Percentiles rank a stretch among this genome's conserved stretches.
phyloP scores from a whole-genome alignment of 192 early-diverging fungal genomes.

The Entomortierella parvispora region DNA sequence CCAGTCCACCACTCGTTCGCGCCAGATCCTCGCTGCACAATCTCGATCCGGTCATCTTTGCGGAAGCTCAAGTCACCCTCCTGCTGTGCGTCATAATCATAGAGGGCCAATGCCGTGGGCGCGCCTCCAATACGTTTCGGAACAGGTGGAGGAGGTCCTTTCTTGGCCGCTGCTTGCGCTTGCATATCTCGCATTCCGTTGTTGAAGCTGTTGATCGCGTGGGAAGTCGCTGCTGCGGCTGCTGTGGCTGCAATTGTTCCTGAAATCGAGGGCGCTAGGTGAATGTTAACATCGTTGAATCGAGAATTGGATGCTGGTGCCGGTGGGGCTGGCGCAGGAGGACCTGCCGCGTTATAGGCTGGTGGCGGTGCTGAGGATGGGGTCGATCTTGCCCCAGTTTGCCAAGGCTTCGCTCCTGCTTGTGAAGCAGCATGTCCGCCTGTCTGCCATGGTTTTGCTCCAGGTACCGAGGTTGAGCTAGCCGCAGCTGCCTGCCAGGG shows the following conservation, averaged over 20 bases:
- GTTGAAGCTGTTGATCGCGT: slow-evolving; percentile 19
- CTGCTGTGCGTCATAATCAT: slow-evolving; percentile 81
- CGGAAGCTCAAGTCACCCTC: slow-evolving; percentile 77
- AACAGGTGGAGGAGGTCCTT: slow-evolving; percentile 48
- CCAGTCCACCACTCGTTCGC: slow-evolving; percentile 89
- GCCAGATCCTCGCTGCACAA: slow-evolving; percentile 67
- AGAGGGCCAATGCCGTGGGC: slow-evolving; percentile 73
- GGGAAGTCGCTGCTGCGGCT: slow-evolving; percentile 35
- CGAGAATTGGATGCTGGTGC: slow-evolving; percentile 15
- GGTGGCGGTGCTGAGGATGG: slow-evolving; percentile 23
- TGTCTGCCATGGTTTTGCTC: slow-evolving; percentile 43
- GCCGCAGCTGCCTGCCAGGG: slow-evolving; percentile 3
- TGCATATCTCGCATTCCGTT: slow-evolving; percentile 6
- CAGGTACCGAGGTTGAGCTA: background rate
- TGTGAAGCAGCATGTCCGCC: background rate
- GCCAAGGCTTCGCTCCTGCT: slow-evolving; percentile 19
- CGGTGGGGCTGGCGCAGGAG: background rate
- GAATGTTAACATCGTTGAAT: slow-evolving; percentile 25
- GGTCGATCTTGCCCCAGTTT: slow-evolving; percentile 2
- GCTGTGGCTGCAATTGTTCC: slow-evolving; percentile 27
- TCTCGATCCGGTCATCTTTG: slow-evolving; percentile 76
- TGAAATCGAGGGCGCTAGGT: slow-evolving; percentile 26
- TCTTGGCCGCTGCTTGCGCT: slow-evolving; percentile 22
- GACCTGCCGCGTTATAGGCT: slow-evolving; percentile 23
- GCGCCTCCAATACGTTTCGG: slow-evolving; percentile 29